A percentile compares a stretch with the other conserved stretches of the same genome.
phyloP scores from a whole-genome alignment of 2,329 filamentous ascomycete genomes.

The Sclerotinia trifoliorum region DNA sequence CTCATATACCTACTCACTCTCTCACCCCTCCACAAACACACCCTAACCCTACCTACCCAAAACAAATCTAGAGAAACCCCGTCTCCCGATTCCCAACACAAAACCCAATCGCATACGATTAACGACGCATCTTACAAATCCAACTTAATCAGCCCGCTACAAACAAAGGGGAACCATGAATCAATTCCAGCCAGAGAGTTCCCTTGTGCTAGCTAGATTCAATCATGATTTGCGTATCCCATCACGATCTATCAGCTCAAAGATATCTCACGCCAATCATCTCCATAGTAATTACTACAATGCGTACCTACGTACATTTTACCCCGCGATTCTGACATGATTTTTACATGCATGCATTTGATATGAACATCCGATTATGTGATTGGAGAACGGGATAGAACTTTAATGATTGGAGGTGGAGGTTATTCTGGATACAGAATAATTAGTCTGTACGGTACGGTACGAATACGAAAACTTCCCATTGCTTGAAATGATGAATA shows the following conservation, averaged over 20 bases:
- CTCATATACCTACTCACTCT: background rate
- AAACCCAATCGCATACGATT: conserved; percentile 8
- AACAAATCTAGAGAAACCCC: background rate
- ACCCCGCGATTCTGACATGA: conserved; percentile 10
- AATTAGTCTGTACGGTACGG: background rate
- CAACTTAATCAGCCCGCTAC: background rate
- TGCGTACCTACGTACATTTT: background rate
- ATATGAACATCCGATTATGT: background rate
- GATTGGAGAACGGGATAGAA: background rate
- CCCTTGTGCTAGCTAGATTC: background rate
- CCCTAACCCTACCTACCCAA: background rate
- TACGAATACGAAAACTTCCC: background rate
- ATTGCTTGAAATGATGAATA: too few relatives aligned
- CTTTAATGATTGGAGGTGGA: background rate
- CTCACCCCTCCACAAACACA: background rate
- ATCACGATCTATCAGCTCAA: background rate
- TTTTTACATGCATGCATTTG: background rate
- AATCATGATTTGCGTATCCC: conserved; percentile 1
- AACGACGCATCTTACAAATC: background rate
- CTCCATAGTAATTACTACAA: background rate
- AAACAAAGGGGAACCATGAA: background rate
- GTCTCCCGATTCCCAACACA: background rate
- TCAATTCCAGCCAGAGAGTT: background rate
- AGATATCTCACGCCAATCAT: background rate
- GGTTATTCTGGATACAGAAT: background rate